Conservation (phyloP, 148 eudicot species). For the Euryodendron excelsum region DNA sequence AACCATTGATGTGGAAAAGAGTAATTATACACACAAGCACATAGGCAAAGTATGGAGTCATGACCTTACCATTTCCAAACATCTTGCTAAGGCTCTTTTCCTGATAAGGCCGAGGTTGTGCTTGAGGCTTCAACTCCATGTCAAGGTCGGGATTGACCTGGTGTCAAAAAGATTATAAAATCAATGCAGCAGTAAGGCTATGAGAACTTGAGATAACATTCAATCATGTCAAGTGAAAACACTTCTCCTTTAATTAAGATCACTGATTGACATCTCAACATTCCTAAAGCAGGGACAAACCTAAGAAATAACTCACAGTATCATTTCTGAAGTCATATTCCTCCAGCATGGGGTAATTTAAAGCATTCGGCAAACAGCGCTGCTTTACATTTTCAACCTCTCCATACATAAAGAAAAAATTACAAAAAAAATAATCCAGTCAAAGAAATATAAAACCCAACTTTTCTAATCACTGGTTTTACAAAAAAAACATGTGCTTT, state of each 20-base stretch:
- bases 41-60: background rate
- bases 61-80: constrained; percentile 88
- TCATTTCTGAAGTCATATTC: constrained; percentile 98
- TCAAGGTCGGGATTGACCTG: constrained; percentile 98
- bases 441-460: background rate
- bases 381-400: constrained; percentile 99
- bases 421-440: background rate
- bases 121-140: constrained; percentile 96
- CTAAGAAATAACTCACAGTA: constrained; percentile 51
- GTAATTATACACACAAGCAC: background rate
- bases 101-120: constrained; percentile 96
- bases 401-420: constrained; percentile 7
- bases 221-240: background rate
- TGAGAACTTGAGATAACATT: background rate
- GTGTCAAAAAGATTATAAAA: background rate
- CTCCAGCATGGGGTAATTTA: constrained; percentile 98
- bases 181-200: background rate
- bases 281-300: background rate
- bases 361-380: constrained; percentile 87
- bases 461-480: background rate
- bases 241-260: background rate
- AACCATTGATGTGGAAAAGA: background rate
- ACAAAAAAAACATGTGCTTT: background rate
- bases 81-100: constrained; percentile 98
- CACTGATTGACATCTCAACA: background rate